These are phyloP conservation scores for Pueraria montana DNA, from an alignment of 306 rosid genomes.

Conservation along the genomic window DNA sequence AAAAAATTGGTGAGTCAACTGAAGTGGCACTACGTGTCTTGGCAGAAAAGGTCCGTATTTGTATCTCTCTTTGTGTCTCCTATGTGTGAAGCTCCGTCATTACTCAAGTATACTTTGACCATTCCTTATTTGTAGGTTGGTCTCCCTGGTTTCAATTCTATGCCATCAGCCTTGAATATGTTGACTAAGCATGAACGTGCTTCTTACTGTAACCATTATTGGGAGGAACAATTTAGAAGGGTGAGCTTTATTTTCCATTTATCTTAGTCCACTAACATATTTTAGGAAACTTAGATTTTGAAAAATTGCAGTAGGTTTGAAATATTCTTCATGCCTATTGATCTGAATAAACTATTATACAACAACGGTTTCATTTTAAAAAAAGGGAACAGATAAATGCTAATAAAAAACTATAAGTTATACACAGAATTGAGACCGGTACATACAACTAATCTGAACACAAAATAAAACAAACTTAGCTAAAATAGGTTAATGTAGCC, in stretches of 20 bases:
- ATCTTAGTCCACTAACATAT: conserved; percentile 20
- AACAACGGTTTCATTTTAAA: neutral
- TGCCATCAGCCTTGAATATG: conserved; percentile 95
- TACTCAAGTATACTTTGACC: conserved; percentile 35
- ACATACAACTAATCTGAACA: conserved; percentile 13
- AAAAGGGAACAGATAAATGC: conserved; percentile 8
- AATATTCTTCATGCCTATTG: conserved; percentile 30
- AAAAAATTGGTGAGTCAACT: conserved; percentile 99
- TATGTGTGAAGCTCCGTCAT: conserved; percentile 32
- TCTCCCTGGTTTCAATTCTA: conserved; percentile 93
- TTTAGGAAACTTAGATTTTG: conserved; percentile 33
- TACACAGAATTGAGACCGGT: conserved; percentile 33
- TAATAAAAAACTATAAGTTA: conserved; percentile 28
- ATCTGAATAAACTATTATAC: conserved; percentile 39
- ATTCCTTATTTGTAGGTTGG: conserved; percentile 73
- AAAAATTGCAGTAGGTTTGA: conserved; percentile 11
- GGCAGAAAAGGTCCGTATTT: conserved; percentile 80
- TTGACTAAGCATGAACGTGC: conserved; percentile 96
- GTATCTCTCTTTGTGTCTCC: conserved; percentile 44
- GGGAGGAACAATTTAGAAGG: conserved; percentile 96
- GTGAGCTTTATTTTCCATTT: conserved; percentile 57
- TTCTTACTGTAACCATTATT: conserved; percentile 95
- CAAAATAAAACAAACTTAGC: neutral
- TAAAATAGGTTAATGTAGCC: conserved; percentile 21
- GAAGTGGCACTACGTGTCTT: conserved; percentile 98